Percentiles rank a stretch among this genome's conserved stretches.
These are phyloP conservation scores for Diaporthe sp. DNA, from an alignment of 2,329 filamentous ascomycete species.

Conservation along the genomic window DNA sequence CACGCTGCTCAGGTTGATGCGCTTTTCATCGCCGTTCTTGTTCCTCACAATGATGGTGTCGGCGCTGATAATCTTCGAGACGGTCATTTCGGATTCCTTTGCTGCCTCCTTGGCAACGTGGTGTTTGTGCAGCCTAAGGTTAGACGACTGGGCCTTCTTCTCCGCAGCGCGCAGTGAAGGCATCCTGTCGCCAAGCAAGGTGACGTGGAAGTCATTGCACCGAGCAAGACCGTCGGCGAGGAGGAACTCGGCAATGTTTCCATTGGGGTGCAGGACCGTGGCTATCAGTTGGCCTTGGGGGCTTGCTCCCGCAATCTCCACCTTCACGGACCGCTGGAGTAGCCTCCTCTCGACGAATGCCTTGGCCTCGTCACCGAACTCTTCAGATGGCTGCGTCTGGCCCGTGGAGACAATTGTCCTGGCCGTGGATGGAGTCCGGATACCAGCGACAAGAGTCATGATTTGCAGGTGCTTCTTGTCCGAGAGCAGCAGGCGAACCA, in stretches of 20 bases:
- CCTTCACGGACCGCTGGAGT: slow-evolving; percentile 85
- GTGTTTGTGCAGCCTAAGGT: slow-evolving; percentile 83
- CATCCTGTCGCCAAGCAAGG: slow-evolving; percentile 91
- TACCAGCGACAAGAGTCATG: slow-evolving; percentile 87
- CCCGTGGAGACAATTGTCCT: slow-evolving; percentile 82
- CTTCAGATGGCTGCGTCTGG: slow-evolving; percentile 85
- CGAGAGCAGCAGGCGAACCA: slow-evolving; percentile 82
- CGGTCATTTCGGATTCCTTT: slow-evolving; percentile 80
- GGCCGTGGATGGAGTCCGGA: slow-evolving; percentile 90
- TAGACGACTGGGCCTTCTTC: slow-evolving; percentile 81
- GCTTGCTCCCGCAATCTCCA: slow-evolving; percentile 86
- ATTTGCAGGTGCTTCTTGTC: slow-evolving; percentile 90
- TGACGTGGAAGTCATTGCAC: slow-evolving; percentile 96
- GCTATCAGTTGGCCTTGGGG: slow-evolving; percentile 94
- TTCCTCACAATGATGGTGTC: slow-evolving; percentile 90
- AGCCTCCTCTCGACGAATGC: slow-evolving; percentile 87
- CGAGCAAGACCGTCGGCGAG: slow-evolving; percentile 89
- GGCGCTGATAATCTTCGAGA: slow-evolving; percentile 86
- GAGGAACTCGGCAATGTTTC: slow-evolving; percentile 92
- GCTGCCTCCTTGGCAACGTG: slow-evolving; percentile 77
- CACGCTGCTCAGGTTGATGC: slow-evolving; percentile 91
- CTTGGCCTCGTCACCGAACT: slow-evolving; percentile 89
- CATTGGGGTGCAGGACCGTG: slow-evolving; percentile 85
- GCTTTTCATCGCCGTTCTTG: slow-evolving; percentile 87
- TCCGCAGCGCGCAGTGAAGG: slow-evolving; percentile 85